Evolutionary conservation across 352 stramenopile species (phyloP).

Genomic region (Phytophthora pisi): DNA sequence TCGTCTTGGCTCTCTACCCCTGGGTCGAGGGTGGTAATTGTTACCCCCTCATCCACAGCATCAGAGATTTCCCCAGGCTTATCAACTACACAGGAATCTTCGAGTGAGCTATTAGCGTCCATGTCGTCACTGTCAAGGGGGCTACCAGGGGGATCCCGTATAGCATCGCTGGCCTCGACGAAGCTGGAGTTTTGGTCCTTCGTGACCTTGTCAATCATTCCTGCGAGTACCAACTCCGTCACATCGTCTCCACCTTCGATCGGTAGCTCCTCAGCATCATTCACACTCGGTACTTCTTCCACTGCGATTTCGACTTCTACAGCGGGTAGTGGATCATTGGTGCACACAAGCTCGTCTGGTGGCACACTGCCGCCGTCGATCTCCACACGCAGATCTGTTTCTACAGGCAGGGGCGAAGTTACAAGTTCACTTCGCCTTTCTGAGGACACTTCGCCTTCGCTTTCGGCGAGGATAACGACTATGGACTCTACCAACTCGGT

Average conservation of each 20-base stretch:
- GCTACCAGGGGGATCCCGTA: background rate
- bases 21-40: background rate
- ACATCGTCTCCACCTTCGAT: background rate
- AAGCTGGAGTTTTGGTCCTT: background rate
- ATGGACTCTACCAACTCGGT: background rate
- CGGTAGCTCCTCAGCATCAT: background rate
- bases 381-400: background rate
- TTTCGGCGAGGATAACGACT: background rate
- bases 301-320: background rate
- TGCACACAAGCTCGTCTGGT: background rate
- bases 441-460: background rate
- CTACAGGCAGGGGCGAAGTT: background rate
- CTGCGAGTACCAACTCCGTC: background rate
- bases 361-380: background rate
- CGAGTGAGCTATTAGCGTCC: background rate
- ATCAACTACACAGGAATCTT: background rate
- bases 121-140: background rate
- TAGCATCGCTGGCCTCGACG: background rate
- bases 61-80: background rate
- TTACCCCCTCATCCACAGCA: background rate
- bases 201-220: conserved; percentile 8
- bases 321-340: background rate
- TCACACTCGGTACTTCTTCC: background rate
- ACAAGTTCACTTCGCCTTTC: background rate
- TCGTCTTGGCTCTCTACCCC: background rate